A percentile compares a stretch with the other conserved stretches of the same genome.
Evolutionary conservation across 2,329 filamentous ascomycete species (phyloP).

Genomic region (Trichoderma breve): DNA sequence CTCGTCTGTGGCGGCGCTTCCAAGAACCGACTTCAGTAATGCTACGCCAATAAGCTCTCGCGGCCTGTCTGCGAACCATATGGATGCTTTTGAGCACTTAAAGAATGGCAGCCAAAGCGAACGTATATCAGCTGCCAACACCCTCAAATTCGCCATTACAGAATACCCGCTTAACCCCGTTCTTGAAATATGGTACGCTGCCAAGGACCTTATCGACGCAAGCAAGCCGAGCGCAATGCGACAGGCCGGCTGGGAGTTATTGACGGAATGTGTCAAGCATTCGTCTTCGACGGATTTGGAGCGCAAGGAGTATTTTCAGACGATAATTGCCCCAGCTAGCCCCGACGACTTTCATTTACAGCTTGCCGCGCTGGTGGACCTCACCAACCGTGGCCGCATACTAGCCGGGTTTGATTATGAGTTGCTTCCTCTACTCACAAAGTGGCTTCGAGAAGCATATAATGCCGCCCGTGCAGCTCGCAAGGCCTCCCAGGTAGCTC

Average conservation of each 20-base stretch:
- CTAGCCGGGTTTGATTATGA: conserved; percentile 67
- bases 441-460: conserved; percentile 59
- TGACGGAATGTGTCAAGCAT: conserved; percentile 65
- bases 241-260: conserved; percentile 61
- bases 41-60: conserved; percentile 39
- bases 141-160: conserved; percentile 54
- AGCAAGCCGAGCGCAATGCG: conserved; percentile 54
- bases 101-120: conserved; percentile 52
- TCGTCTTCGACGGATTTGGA: conserved; percentile 63
- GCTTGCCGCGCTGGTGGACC: conserved; percentile 59
- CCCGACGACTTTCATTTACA: conserved; percentile 65
- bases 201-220: conserved; percentile 62
- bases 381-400: conserved; percentile 61
- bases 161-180: conserved; percentile 60
- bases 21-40: conserved; percentile 47
- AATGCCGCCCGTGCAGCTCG: conserved; percentile 51
- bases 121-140: conserved; percentile 55
- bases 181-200: conserved; percentile 64
- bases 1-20: conserved; percentile 37
- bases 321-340: conserved; percentile 54
- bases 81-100: conserved; percentile 54
- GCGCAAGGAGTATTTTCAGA: conserved; percentile 63
- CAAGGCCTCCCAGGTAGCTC: conserved; percentile 41
- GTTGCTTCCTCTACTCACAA: conserved; percentile 59
- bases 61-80: conserved; percentile 51